Evolutionary conservation across 2,329 filamentous ascomycete species (phyloP), one percentile per base, ranked within the genome.

Genomic region (Colletotrichum zoysiae): DNA sequence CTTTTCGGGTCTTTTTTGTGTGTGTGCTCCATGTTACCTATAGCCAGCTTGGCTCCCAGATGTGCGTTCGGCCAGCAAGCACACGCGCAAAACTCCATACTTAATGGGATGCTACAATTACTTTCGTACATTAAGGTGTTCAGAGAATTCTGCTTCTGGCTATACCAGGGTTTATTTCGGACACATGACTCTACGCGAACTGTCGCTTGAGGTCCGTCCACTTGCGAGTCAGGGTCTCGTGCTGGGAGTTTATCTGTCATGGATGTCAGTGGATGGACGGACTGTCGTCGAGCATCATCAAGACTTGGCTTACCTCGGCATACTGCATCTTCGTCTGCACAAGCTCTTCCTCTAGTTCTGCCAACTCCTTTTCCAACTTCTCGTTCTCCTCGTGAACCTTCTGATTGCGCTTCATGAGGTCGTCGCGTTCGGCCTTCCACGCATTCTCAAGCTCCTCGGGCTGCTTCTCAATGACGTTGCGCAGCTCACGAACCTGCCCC

Each of bases 321-420:
- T 95, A 95, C 78, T 90, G 90, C 93, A 99, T 93, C 88, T 99
- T 99, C 1, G 95, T 96, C 79, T 92, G 90, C 74, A 99, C 95
- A 75, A 99, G 85, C 80, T 95, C 91, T 82, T 95, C 93, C 85
- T 98, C 96, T 85, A 98, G 93, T 76, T 98, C 95, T 6, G 90
- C 88, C 88, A 97, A 89, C 78, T 96, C 93, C 79, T 97, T 95
- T 82, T 98, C 95, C 76, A 99, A 84, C 70, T 87, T 89, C 72
- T 93, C 88, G 78, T 98, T 99, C 84, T 97, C 94, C 76, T 97
- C 95, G 78, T 98, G 95, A 9, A 98, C 95, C 78, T 97, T 94
- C 74, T 93, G 89, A 79, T 98, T 98, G 73, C 95, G 90, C 81
- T 94, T 91, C 92, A 98, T 96, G 77, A 98, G 90, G 65, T 93